Conservation (phyloP, 371 early-diverging fungal genomes). For the Choanephora cucurbitarum region DNA sequence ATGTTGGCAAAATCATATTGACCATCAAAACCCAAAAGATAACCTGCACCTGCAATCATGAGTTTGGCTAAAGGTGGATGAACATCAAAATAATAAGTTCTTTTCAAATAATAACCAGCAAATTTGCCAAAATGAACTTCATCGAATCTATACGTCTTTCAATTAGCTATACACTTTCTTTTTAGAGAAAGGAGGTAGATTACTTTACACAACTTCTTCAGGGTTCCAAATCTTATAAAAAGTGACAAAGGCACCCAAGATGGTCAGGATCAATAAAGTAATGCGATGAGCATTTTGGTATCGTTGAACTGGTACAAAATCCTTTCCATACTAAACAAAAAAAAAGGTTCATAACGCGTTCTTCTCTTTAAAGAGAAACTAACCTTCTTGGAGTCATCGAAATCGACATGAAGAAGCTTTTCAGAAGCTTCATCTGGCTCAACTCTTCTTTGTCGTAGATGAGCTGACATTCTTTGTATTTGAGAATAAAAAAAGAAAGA, state of each 20-base stretch:
- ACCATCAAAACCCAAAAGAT: conserved; percentile 91
- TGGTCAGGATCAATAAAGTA: not conserved
- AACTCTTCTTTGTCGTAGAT: not conserved
- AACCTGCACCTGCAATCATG: conserved; percentile 86
- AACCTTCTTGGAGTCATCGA: not conserved
- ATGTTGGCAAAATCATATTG: conserved; percentile 93
- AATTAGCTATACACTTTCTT: too few relatives aligned
- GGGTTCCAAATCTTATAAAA: conserved; percentile 23
- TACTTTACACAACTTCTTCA: conserved; percentile 16
- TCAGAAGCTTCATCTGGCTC: not conserved
- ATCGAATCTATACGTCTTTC: conserved; percentile 74
- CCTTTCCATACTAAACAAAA: conserved; percentile 8
- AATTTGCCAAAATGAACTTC: conserved; percentile 99
- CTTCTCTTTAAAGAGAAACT: not conserved
- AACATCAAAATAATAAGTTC: conserved; percentile 99
- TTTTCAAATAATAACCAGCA: conserved; percentile 90
- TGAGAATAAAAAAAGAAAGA: not conserved
- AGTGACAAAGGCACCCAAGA: conserved; percentile 9
- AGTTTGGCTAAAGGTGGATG: conserved; percentile 99
- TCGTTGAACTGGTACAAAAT: conserved; percentile 10
- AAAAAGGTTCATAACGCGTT: not conserved
- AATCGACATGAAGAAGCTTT: not conserved
- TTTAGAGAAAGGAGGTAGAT: conserved; percentile 37
- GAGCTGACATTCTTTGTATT: not conserved
- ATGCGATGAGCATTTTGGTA: conserved; percentile 3